Evolutionary conservation across 2,329 filamentous ascomycete genomes (phyloP).

Genomic region (Penicillium sp.): DNA sequence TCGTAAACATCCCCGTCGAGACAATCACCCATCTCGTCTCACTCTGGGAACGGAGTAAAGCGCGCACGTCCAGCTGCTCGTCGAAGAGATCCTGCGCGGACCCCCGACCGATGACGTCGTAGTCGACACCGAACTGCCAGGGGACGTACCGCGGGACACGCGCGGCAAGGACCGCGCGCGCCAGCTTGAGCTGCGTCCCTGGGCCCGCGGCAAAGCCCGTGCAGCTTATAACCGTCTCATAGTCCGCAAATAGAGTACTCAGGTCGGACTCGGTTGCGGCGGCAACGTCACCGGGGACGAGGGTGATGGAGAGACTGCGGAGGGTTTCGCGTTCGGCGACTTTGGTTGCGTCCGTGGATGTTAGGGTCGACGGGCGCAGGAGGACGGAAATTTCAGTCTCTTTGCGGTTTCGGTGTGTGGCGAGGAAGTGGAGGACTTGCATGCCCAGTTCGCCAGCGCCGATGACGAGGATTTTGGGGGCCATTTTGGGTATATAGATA

Average conservation of each 20-base stretch:
- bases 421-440: constrained; percentile 59
- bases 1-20: constrained; percentile 73
- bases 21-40: constrained; percentile 66
- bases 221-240: constrained; percentile 59
- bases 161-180: constrained; percentile 59
- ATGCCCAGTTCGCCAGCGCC: constrained; percentile 71
- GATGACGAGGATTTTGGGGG: constrained; percentile 59
- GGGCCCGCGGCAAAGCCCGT: constrained; percentile 63
- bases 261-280: constrained; percentile 42
- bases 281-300: constrained; percentile 54
- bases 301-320: constrained; percentile 32
- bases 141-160: constrained; percentile 63
- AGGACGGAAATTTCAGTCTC: constrained; percentile 55
- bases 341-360: constrained; percentile 25
- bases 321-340: constrained; percentile 8
- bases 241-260: constrained; percentile 45
- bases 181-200: constrained; percentile 63
- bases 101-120: constrained; percentile 65
- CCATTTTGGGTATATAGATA: not conserved
- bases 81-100: constrained; percentile 69
- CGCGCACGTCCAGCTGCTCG: constrained; percentile 67
- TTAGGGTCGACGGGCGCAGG: constrained; percentile 56
- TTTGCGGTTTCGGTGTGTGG: constrained; percentile 50
- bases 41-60: constrained; percentile 55
- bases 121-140: constrained; percentile 78